phyloP scores from a whole-genome alignment of 139 green algal species.

The Chlamydomonas eustigma region DNA sequence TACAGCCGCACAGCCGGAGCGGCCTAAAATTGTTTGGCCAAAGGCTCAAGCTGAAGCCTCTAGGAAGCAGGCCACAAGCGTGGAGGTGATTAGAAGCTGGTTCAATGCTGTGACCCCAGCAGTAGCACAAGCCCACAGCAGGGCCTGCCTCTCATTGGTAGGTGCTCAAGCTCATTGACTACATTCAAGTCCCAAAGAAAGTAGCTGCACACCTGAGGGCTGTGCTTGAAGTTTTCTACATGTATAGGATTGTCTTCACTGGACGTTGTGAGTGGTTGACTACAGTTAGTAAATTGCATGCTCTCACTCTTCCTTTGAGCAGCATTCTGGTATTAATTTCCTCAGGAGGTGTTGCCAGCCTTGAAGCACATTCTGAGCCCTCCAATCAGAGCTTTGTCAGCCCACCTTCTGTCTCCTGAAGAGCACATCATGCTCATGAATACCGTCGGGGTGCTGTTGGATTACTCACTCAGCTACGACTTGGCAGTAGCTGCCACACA shows the following conservation, averaged over 20 bases:
- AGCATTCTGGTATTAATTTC: too few relatives aligned
- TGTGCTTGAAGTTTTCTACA: too few relatives aligned
- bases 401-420: constrained; percentile 48
- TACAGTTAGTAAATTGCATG: too few relatives aligned
- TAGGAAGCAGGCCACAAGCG: constrained; percentile 1
- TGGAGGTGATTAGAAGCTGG: constrained; percentile 59
- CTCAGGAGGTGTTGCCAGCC: constrained; percentile 51
- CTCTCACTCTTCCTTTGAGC: too few relatives aligned
- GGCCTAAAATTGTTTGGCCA: constrained; percentile 54
- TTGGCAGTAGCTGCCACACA: constrained; percentile 16
- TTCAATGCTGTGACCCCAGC: constrained; percentile 12
- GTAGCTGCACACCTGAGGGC: too few relatives aligned
- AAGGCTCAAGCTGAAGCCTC: constrained; percentile 13
- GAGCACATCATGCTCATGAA: constrained; percentile 40
- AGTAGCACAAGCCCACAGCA: constrained; percentile 24
- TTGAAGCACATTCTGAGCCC: constrained; percentile 46
- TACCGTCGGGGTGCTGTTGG: constrained; percentile 40
- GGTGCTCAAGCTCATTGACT: too few relatives aligned
- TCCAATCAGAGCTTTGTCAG: constrained; percentile 50
- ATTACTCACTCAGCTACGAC: constrained; percentile 60
- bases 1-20: constrained; percentile 31
- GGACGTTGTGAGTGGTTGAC: too few relatives aligned
- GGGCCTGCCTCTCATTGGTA: constrained; percentile 19
- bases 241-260: too few relatives aligned
- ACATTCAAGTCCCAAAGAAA: too few relatives aligned